Evolutionary conservation across 139 green algal species (phyloP).

Genomic region (Chlorella sp.): DNA sequence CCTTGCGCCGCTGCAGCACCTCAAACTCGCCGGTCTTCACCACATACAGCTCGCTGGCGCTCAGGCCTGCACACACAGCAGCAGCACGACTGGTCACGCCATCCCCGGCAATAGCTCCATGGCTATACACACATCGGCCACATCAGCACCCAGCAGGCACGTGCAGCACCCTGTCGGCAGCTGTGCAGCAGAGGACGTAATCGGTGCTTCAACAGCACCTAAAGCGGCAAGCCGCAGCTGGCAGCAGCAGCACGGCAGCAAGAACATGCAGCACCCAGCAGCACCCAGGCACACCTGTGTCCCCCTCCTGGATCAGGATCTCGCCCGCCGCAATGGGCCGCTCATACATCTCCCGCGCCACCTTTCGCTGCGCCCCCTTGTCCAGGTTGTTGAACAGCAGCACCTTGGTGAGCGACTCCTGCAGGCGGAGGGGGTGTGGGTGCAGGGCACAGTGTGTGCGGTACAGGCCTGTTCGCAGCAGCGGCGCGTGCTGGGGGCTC

Average conservation of each 20-base stretch:
- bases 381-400: slow-evolving; percentile 89
- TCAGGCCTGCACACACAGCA: slow-evolving; percentile 52
- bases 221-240: too few species aligned
- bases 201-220: too few species aligned
- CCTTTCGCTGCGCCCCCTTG: slow-evolving; percentile 51
- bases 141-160: too few species aligned
- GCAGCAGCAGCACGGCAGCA: background rate
- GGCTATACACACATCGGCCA: too few species aligned
- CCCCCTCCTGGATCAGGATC: slow-evolving; percentile 94
- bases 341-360: slow-evolving; percentile 63
- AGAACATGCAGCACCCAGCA: too few species aligned
- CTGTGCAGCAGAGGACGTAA: too few species aligned
- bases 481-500: too few species aligned
- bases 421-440: background rate
- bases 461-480: too few species aligned
- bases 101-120: too few species aligned
- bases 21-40: slow-evolving; percentile 95
- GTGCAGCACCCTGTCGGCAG: too few species aligned
- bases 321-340: slow-evolving; percentile 69
- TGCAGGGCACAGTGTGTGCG: too few species aligned
- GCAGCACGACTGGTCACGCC: background rate
- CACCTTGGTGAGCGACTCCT: slow-evolving; percentile 84
- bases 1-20: slow-evolving; percentile 84
- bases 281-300: slow-evolving; percentile 53
- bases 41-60: slow-evolving; percentile 91